phyloP scores from a whole-genome alignment of 2,329 filamentous ascomycete species.

The Cladophialophora exuberans region DNA sequence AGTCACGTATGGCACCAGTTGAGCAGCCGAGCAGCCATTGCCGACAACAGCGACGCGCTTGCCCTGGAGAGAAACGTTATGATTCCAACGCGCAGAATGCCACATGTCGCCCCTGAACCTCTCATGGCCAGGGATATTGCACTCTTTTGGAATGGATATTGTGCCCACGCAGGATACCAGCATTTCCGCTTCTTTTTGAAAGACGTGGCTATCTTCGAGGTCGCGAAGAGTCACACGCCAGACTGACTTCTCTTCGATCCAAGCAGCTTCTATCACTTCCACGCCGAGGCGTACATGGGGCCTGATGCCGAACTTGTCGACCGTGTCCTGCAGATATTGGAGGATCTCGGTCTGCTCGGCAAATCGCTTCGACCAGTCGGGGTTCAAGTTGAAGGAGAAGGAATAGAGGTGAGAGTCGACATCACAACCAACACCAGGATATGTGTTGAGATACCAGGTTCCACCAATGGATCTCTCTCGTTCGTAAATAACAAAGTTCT shows the following conservation, averaged over 20 bases:
- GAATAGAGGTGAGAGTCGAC: slow-evolving; percentile 57
- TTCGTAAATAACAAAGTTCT: slow-evolving; percentile 18
- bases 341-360: slow-evolving; percentile 55
- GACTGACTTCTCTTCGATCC: slow-evolving; percentile 29
- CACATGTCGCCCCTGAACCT: slow-evolving; percentile 58
- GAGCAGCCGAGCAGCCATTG: slow-evolving; percentile 62
- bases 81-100: slow-evolving; percentile 61
- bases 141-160: slow-evolving; percentile 35
- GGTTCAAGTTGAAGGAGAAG: slow-evolving; percentile 59
- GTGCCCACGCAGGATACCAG: slow-evolving; percentile 40
- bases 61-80: slow-evolving; percentile 49
- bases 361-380: slow-evolving; percentile 53
- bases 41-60: slow-evolving; percentile 62
- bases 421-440: slow-evolving; percentile 20
- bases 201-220: slow-evolving; percentile 32
- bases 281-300: slow-evolving; percentile 33
- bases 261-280: slow-evolving; percentile 33
- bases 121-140: slow-evolving; percentile 54
- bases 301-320: slow-evolving; percentile 38
- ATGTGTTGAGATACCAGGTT: slow-evolving; percentile 22
- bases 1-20: slow-evolving; percentile 57
- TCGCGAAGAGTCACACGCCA: slow-evolving; percentile 38
- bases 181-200: slow-evolving; percentile 32
- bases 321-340: slow-evolving; percentile 46
- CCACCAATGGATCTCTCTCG: slow-evolving; percentile 10